These are phyloP conservation scores for Antrodiella citrinella DNA, from an alignment of 768 basidiomycete species.

Conservation along the genomic window DNA sequence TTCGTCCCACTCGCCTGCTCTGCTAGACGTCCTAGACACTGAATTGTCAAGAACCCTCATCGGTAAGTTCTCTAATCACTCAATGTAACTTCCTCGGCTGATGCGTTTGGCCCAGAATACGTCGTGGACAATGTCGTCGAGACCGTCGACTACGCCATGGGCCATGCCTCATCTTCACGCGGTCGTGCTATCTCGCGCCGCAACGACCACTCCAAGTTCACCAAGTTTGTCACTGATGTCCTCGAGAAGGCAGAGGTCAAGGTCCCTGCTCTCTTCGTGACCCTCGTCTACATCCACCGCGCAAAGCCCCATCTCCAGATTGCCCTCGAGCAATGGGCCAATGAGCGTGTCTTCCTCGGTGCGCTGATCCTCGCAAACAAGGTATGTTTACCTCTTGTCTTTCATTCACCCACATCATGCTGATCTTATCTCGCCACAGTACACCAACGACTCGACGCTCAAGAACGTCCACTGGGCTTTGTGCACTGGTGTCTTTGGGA, in stretches of 20 bases:
- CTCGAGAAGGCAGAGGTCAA: conserved; percentile 68
- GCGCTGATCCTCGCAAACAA: conserved; percentile 85
- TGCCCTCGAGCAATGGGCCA: conserved; percentile 77
- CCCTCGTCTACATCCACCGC: conserved; percentile 71
- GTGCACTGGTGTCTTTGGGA: conserved; percentile 78
- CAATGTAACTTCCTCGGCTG: neutral
- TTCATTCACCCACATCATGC: conserved; percentile 4
- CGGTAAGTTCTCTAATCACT: conserved; percentile 37
- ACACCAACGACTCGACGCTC: conserved; percentile 81
- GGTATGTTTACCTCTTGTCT: conserved; percentile 31
- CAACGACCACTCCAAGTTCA: conserved; percentile 49
- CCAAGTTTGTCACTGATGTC: conserved; percentile 59
- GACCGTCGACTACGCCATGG: conserved; percentile 70
- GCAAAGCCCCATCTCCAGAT: conserved; percentile 76
- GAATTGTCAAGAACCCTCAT: conserved; percentile 55
- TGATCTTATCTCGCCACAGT: conserved; percentile 31
- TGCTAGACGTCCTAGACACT: conserved; percentile 61
- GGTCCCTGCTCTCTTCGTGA: conserved; percentile 56
- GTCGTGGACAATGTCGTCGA: conserved; percentile 61
- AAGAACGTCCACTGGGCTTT: conserved; percentile 90
- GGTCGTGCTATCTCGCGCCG: conserved; percentile 40
- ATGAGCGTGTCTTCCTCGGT: conserved; percentile 86
- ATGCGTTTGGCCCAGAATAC: conserved; percentile 43
- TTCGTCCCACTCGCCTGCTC: conserved; percentile 51
- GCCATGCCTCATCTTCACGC: conserved; percentile 47